Conservation (phyloP, 1,284 basidiomycete species). For the Kwoniella shivajii region DNA sequence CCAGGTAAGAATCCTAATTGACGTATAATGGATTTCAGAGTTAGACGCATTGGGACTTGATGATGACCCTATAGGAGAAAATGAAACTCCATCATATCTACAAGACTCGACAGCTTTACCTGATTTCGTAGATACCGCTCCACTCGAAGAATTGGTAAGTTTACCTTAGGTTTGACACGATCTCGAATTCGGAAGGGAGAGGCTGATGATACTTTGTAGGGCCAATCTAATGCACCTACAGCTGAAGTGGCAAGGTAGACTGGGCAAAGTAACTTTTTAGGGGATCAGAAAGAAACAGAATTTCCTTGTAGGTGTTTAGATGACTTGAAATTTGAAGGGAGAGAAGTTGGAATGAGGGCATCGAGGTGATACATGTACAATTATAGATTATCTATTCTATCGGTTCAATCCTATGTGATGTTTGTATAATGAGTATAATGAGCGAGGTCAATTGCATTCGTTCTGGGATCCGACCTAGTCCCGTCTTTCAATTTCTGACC, state of each 20-base stretch:
- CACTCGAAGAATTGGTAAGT: conserved; percentile 55
- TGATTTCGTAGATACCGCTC: conserved; percentile 85
- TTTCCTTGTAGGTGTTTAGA: too few relatives aligned
- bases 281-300: too few relatives aligned
- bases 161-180: not conserved
- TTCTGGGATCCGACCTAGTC: too few relatives aligned
- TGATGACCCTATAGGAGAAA: conserved; percentile 70
- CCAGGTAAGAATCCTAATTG: too few relatives aligned
- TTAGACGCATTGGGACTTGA: conserved; percentile 78
- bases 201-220: conserved; percentile 3
- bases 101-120: conserved; percentile 80
- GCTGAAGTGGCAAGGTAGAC: conserved; percentile 19
- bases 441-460: not conserved
- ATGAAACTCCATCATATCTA: conserved; percentile 83
- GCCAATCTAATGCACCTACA: conserved; percentile 13
- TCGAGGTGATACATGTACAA: too few relatives aligned
- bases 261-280: too few relatives aligned
- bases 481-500: not conserved
- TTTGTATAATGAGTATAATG: not conserved
- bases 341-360: not conserved
- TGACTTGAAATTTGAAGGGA: not conserved
- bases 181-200: not conserved
- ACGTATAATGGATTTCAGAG: conserved; percentile 63
- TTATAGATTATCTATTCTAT: too few relatives aligned
- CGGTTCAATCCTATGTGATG: not conserved